Evolutionary conservation across 164 flowering plant species (phyloP), one percentile per base, ranked within the genome.

Genomic region (Macadamia tetraphylla): DNA sequence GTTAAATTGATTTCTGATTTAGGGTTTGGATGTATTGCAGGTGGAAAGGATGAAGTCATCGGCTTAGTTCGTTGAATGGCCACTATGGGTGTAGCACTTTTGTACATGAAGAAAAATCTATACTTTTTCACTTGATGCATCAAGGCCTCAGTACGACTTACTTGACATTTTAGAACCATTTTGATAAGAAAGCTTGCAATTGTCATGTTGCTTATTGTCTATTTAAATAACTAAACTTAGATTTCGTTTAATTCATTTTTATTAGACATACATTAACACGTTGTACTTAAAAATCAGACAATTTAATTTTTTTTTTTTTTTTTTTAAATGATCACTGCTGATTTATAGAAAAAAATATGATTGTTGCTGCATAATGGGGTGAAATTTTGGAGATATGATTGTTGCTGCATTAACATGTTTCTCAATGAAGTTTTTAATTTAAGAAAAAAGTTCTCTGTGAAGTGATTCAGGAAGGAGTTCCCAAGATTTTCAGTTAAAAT

Each of bases 31-130:
- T n/a, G n/a, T n/a, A n/a, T n/a, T n/a, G n/a, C n/a, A n/a, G n/a
- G 89, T 49, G 84, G 88, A 58, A 77, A 73, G 18, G 78, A 76
- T 35, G 84, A 81, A 75, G 67, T 84, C 9, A 63, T 86, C 53
- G 64, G 67, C 1, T 74, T 87, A 79, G 86, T 91, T 74, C 83
- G 66, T 58, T 78, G 77, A 67, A 89, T 91, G 91, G 87, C 85
- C 31, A 78, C 76, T 15, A 69, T 66, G 68, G 85, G 82, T 68
- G 71, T 82, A 64, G 71, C 64, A 62, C 83, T 7, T 85, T 83
- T 71, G 58, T 69, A 49, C 69, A 69, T 30, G 61, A 72, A 12
- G 74, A 75, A 12, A 73, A 75, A 76, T 58, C 67, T 29, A 71
- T 84, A 66, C 67, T 62, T 85, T 89, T 71, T 63, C 86, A 35